phyloP scores from a whole-genome alignment of 1,139 yeast species.

The Candida smagusa region DNA sequence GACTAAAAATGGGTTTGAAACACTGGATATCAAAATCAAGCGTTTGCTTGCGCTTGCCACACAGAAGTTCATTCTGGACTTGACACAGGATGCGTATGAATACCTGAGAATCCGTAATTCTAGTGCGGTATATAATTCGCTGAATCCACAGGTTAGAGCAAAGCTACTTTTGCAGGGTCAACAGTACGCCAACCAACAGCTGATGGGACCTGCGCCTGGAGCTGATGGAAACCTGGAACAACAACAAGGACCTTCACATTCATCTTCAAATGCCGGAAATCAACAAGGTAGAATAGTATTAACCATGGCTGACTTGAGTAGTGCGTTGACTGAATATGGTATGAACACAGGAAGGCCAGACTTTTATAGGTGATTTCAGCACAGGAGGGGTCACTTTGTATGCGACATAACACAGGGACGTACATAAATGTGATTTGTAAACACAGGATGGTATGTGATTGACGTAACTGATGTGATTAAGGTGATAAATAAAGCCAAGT shows the following conservation, averaged over 20 bases:
- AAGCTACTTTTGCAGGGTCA: constrained; percentile 72
- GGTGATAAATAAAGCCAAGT: no score
- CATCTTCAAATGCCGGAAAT: constrained; percentile 48
- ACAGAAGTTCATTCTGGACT: constrained; percentile 89
- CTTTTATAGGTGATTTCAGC: constrained; percentile 69
- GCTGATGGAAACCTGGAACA: constrained; percentile 31
- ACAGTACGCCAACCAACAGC: constrained; percentile 49
- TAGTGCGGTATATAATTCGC: constrained; percentile 75
- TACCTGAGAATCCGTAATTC: constrained; percentile 86
- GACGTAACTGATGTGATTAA: no score
- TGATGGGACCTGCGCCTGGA: constrained; percentile 33
- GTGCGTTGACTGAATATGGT: constrained; percentile 90
- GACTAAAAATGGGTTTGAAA: constrained; percentile 83
- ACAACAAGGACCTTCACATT: constrained; percentile 30
- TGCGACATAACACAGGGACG: background rate
- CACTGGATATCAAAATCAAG: constrained; percentile 76
- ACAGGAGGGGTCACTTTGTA: no score
- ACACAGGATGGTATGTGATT: constrained; percentile 1
- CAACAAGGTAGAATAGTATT: constrained; percentile 75
- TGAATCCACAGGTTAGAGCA: constrained; percentile 85
- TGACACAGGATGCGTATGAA: constrained; percentile 96
- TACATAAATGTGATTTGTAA: no score
- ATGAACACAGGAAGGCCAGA: constrained; percentile 88
- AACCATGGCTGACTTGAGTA: constrained; percentile 85
- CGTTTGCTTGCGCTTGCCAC: constrained; percentile 90